Evolutionary conservation across 2,329 filamentous ascomycete genomes (phyloP).

Genomic region (Dactylonectria macrodidyma): DNA sequence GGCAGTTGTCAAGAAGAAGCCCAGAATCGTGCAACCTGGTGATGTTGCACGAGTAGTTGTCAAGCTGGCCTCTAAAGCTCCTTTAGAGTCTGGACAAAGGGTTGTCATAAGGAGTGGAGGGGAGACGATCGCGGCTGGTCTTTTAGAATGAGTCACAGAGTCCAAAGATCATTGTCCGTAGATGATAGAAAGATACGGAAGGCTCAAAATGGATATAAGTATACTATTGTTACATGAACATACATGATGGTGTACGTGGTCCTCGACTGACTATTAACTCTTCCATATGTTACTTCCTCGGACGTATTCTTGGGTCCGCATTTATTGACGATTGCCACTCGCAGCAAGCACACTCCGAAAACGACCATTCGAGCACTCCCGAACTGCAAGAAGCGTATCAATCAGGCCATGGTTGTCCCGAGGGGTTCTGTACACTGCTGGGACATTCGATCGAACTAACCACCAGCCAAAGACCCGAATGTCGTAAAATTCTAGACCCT

Average conservation of each 20-base stretch:
- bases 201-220: too few relatives aligned
- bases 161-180: not conserved
- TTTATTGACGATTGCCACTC: too few relatives aligned
- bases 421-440: too few relatives aligned
- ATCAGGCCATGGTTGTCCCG: too few relatives aligned
- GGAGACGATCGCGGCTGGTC: constrained; percentile 87
- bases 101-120: constrained; percentile 87
- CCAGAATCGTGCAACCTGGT: constrained; percentile 85
- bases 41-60: constrained; percentile 84
- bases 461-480: too few relatives aligned
- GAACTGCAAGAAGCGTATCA: too few relatives aligned
- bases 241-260: not conserved
- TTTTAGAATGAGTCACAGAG: constrained; percentile 74
- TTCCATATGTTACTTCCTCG: not conserved
- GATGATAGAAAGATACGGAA: not conserved
- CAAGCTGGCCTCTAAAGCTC: constrained; percentile 80
- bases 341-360: too few relatives aligned
- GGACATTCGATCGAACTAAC: too few relatives aligned
- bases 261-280: not conserved
- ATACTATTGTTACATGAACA: not conserved
- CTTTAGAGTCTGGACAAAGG: constrained; percentile 84
- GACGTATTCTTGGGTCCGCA: too few relatives aligned
- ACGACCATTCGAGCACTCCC: too few relatives aligned
- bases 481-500: too few relatives aligned
- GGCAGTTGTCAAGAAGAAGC: constrained; percentile 83